phyloP scores from a whole-genome alignment of 768 basidiomycete genomes.

The Rhizopogon vulgaris region DNA sequence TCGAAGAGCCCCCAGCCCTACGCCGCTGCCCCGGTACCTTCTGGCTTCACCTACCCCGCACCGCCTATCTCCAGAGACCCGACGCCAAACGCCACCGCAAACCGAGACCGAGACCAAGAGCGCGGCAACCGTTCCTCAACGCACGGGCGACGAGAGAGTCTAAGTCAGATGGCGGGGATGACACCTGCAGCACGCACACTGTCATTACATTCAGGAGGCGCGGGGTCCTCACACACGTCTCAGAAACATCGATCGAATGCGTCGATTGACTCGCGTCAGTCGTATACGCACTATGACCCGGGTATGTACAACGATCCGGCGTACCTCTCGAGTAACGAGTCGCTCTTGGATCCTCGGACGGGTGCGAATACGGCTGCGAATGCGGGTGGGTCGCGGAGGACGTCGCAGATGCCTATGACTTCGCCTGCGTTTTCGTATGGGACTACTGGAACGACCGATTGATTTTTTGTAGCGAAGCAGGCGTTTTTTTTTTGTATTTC shows the following conservation, averaged over 20 bases:
- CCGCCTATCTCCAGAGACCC: conserved; percentile 23
- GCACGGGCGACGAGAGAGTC: conserved; percentile 21
- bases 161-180: conserved; percentile 19
- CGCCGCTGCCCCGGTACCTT: conserved; percentile 19
- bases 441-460: conserved; percentile 7
- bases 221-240: conserved; percentile 6
- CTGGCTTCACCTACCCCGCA: conserved; percentile 19
- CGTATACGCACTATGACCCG: conserved; percentile 16
- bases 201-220: conserved; percentile 10
- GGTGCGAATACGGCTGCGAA: conserved; percentile 20
- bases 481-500: neutral
- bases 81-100: conserved; percentile 2
- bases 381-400: conserved; percentile 15
- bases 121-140: conserved; percentile 13
- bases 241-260: conserved; percentile 18
- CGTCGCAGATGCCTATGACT: neutral
- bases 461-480: neutral
- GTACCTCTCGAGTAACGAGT: conserved; percentile 20
- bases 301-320: conserved; percentile 21
- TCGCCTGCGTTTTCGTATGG: conserved; percentile 18
- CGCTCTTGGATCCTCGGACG: conserved; percentile 19
- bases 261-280: conserved; percentile 14
- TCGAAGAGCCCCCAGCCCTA: conserved; percentile 19
- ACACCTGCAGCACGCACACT: conserved; percentile 12
- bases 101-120: no score